Percentiles rank a stretch among this genome's conserved stretches.
Conservation (phyloP, 1,284 basidiomycete genomes). For the Exobasidium rhododendri region DNA sequence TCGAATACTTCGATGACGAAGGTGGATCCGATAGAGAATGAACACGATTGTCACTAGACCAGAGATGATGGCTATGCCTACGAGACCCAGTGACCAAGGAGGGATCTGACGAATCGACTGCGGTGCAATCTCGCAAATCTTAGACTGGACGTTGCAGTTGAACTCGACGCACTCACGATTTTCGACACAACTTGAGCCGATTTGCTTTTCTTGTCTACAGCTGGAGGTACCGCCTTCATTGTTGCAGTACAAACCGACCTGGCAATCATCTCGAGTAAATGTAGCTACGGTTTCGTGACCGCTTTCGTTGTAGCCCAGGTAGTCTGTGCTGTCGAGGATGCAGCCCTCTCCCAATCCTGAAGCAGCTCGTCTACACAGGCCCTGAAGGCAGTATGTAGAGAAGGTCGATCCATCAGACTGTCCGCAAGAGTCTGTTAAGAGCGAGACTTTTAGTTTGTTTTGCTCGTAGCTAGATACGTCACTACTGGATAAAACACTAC, state of each 20-base stretch:
- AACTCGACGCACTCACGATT: conserved; percentile 21
- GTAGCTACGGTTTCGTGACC: conserved; percentile 17
- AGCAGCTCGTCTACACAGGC: conserved; percentile 12
- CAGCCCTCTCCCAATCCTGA: conserved; percentile 8
- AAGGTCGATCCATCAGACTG: conserved; percentile 5
- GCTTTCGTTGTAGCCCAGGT: conserved; percentile 17
- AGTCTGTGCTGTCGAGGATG: conserved; percentile 21
- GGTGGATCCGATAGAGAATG: conserved; percentile 15
- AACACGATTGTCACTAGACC: conserved; percentile 9
- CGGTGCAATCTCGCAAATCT: background rate
- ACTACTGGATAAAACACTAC: conserved; percentile 24
- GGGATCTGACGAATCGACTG: conserved; percentile 7
- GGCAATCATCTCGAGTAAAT: conserved; percentile 20
- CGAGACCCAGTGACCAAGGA: conserved; percentile 15
- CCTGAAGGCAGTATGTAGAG: conserved; percentile 15
- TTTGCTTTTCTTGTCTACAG: conserved; percentile 13
- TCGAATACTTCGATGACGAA: conserved; percentile 11
- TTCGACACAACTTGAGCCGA: conserved; percentile 9
- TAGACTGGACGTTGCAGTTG: conserved; percentile 14
- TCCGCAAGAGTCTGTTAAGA: conserved; percentile 14
- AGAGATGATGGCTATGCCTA: conserved; percentile 17
- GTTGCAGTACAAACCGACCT: conserved; percentile 18
- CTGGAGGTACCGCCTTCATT: background rate
- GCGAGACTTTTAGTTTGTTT: background rate
- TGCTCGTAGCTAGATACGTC: background rate